Percentiles rank a stretch among this genome's conserved stretches.
Conservation (phyloP, 2,329 filamentous ascomycete genomes). For the Leptographium procerum region DNA sequence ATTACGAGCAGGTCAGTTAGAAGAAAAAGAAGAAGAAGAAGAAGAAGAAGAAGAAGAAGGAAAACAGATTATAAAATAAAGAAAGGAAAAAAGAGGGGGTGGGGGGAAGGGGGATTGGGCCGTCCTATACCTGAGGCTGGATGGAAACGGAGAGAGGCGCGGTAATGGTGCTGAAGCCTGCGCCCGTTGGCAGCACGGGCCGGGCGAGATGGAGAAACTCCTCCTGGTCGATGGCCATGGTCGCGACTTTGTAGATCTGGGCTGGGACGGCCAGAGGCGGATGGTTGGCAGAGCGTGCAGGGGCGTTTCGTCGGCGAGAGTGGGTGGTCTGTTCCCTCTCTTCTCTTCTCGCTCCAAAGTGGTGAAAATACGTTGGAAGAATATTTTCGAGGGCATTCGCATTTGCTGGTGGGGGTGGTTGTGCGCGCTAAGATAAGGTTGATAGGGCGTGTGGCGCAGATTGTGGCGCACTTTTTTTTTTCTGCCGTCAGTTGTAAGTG, state of each 20-base stretch:
- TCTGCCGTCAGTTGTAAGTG: background rate
- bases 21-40: no score
- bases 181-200: slow-evolving; percentile 71
- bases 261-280: no score
- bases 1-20: no score
- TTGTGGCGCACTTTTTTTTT: slow-evolving; percentile 5
- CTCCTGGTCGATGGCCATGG: slow-evolving; percentile 70
- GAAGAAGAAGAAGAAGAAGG: no score
- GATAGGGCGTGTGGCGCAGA: background rate
- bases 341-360: background rate
- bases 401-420: slow-evolving; percentile 23
- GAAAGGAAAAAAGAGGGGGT: no score
- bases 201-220: slow-evolving; percentile 91
- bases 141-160: slow-evolving; percentile 89
- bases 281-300: slow-evolving; percentile 8
- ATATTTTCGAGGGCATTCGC: slow-evolving; percentile 17
- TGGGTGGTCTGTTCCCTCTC: slow-evolving; percentile 1
- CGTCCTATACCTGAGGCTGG: slow-evolving; percentile 71
- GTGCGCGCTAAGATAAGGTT: slow-evolving; percentile 43
- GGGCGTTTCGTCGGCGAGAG: slow-evolving; percentile 9
- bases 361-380: slow-evolving; percentile 10
- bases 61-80: no score
- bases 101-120: background rate
- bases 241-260: slow-evolving; percentile 2
- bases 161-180: slow-evolving; percentile 73